These are phyloP conservation scores for Alternaria novae-zelandiae DNA, from an alignment of 2,329 filamentous ascomycete genomes.

Conservation along the genomic window DNA sequence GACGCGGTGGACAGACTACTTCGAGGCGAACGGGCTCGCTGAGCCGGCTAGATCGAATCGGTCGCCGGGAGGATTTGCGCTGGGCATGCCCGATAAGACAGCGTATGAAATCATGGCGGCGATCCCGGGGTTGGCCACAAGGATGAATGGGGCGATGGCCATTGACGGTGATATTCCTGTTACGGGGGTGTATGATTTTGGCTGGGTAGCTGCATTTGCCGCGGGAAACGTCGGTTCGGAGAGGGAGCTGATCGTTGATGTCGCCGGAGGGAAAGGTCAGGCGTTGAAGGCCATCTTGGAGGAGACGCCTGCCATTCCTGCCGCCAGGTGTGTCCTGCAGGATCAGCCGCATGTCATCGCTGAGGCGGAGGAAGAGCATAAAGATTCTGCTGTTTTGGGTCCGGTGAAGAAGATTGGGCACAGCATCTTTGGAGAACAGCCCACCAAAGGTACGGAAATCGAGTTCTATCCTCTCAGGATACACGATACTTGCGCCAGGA, in stretches of 20 bases:
- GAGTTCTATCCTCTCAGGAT: not conserved
- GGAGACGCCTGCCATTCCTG: constrained; percentile 7
- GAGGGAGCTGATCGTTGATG: constrained; percentile 12
- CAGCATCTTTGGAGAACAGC: constrained; percentile 11
- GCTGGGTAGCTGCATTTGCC: constrained; percentile 8
- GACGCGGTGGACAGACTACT: constrained; percentile 7
- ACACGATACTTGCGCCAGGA: not conserved
- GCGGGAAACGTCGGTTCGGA: not conserved
- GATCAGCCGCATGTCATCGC: constrained; percentile 11
- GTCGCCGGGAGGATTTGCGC: constrained; percentile 1
- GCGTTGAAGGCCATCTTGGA: constrained; percentile 8
- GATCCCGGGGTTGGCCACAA: constrained; percentile 3
- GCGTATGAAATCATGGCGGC: constrained; percentile 12
- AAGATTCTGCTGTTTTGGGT: constrained; percentile 5
- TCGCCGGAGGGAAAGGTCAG: constrained; percentile 10
- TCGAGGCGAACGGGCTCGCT: constrained; percentile 8
- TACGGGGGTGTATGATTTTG: constrained; percentile 9
- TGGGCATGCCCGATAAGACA: constrained; percentile 15
- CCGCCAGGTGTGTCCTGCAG: constrained; percentile 7
- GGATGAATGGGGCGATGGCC: constrained; percentile 9
- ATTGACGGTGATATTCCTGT: constrained; percentile 7
- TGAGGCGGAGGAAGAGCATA: constrained; percentile 7
- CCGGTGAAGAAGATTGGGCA: constrained; percentile 8
- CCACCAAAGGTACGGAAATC: constrained; percentile 4
- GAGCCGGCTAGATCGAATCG: constrained; percentile 10